These are phyloP conservation scores for Starmerella bombicola DNA, from an alignment of 805 yeast genomes.

Conservation along the genomic window DNA sequence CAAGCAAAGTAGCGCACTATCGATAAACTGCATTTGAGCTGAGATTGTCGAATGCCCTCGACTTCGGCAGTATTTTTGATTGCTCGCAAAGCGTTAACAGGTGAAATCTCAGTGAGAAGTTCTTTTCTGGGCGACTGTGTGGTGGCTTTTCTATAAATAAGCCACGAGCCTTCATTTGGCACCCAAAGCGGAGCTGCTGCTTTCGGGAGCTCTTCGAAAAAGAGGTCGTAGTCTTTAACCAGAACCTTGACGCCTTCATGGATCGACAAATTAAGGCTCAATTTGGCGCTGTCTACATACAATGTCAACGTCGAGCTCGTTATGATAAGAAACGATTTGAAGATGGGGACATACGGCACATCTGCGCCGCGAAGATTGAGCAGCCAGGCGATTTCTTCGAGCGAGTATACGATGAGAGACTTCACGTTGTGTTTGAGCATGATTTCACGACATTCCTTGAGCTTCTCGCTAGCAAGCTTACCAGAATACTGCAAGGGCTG, in stretches of 20 bases:
- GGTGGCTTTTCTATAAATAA: constrained; percentile 27
- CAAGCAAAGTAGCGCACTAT: constrained; percentile 66
- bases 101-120: constrained; percentile 39
- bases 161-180: constrained; percentile 57
- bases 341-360: constrained; percentile 76
- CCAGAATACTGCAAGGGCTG: constrained; percentile 53
- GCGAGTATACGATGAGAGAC: constrained; percentile 47
- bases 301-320: constrained; percentile 33
- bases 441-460: constrained; percentile 31
- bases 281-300: constrained; percentile 36
- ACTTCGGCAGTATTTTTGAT: constrained; percentile 66
- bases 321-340: constrained; percentile 54
- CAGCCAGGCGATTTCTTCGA: constrained; percentile 88
- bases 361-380: constrained; percentile 76
- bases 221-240: constrained; percentile 5
- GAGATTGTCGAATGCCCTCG: constrained; percentile 59
- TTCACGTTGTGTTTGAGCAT: constrained; percentile 23
- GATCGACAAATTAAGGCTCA: neutral
- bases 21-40: constrained; percentile 73
- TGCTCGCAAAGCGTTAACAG: constrained; percentile 55
- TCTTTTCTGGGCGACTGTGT: constrained; percentile 6
- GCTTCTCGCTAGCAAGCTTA: constrained; percentile 45
- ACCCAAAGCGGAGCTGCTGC: constrained; percentile 31
- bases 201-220: constrained; percentile 3
- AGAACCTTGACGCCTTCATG: constrained; percentile 17